Base-by-base conservation (phyloP, 345 rosid genomes). In the Lagerstroemia speciosa region DNA sequence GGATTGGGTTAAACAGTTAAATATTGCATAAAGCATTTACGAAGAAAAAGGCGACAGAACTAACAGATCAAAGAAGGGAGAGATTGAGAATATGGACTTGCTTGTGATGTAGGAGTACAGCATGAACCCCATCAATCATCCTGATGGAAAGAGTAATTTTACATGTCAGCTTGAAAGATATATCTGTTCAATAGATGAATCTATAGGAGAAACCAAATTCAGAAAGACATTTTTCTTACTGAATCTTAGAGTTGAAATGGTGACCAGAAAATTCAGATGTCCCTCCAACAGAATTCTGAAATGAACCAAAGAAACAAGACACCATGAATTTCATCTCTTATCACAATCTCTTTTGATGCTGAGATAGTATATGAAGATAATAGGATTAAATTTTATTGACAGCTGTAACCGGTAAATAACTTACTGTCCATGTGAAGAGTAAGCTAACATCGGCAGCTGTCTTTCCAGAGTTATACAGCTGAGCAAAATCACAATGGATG, bases 391-490 rank as follows among this genome's bases (percentile, higher is more conserved):
- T 37, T 63, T 34, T 52, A 43, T 27, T 65, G 55, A 63, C 62
- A 45, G 64, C 22, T 50, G 34, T 48, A 31, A n/a, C 48, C 32
- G 48, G 22, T 41, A 57, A 11, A 22, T n/a, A 36, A 79, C 95
- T 84, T 79, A 94, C 99, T 31, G 96, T 80, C 96, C 98, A 94
- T n/a, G 97, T 88, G 76, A 94, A 94, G 77, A 94, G 96, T 83
- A 89, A 79, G 41, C 93, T 81, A 71, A 77, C 87, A 74, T 89
- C 80, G 1, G 96, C 99, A 67, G 76, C 45, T 48, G 88, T 79
- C 64, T 82, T 76, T 73, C 98, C 96, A 52, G 78, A 83, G 77
- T 94, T 94, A 73, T 77, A 62, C 37, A 94, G 83, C 99, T 94
- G 85, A 74, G 74, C 48, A 65, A 60, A 72, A 57, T 29, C 20